Evolutionary conservation across 2,329 filamentous ascomycete species (phyloP).

Genomic region (Calonectria ilicicola): DNA sequence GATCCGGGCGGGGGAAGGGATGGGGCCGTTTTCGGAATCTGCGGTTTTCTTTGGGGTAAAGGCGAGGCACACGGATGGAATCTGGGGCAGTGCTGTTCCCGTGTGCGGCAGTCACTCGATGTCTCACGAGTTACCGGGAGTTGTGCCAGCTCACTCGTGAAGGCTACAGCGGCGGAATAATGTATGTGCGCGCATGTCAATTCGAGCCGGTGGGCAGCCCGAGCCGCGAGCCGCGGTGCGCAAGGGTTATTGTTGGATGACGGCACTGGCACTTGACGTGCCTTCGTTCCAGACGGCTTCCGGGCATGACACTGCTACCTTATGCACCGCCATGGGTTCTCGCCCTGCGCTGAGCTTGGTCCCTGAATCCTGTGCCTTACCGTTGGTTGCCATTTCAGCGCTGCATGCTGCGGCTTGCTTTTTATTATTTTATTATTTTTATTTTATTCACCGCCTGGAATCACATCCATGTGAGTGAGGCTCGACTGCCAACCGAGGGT

Average conservation of each 20-base stretch:
- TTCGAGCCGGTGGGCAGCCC: neutral
- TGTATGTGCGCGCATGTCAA: neutral
- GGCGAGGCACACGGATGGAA: neutral
- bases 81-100: neutral
- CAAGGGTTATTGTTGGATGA: neutral
- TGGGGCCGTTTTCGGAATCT: conserved; percentile 20
- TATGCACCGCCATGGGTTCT: neutral
- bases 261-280: conserved; percentile 17
- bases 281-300: conserved; percentile 9
- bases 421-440: neutral
- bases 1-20: conserved; percentile 1
- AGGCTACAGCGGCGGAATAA: neutral
- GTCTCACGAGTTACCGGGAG: neutral
- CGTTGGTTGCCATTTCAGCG: neutral
- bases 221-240: neutral
- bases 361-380: neutral
- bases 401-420: neutral
- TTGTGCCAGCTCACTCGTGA: neutral
- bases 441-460: conserved; percentile 9
- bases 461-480: neutral
- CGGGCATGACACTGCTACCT: conserved; percentile 6
- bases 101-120: neutral
- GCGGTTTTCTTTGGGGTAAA: conserved; percentile 6
- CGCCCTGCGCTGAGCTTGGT: neutral
- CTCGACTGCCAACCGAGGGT: conserved; percentile 8